A percentile compares a stretch with the other conserved stretches of the same genome.
phyloP scores from a whole-genome alignment of 345 rosid species.

The Bretschneidera sinensis region DNA sequence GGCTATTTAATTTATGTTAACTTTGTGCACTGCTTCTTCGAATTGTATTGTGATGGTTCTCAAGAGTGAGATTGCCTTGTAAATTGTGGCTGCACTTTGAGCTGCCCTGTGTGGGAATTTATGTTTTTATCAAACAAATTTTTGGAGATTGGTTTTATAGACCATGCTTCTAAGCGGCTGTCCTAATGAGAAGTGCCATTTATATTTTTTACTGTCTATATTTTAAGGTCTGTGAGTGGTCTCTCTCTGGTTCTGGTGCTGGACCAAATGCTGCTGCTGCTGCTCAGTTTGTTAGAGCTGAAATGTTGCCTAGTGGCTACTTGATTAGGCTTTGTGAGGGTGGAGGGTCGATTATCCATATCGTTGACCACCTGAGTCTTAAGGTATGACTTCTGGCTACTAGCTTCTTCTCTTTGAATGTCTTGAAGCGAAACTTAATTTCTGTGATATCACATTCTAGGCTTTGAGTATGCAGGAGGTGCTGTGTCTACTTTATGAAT shows the following conservation, averaged over 20 bases:
- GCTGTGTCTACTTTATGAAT: constrained; percentile 88
- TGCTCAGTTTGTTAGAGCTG: constrained; percentile 93
- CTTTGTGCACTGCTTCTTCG: too few relatives aligned
- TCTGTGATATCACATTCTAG: constrained; percentile 22
- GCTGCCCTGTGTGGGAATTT: too few relatives aligned
- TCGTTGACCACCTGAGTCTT: constrained; percentile 92
- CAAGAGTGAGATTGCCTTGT: too few relatives aligned
- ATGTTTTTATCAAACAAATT: neutral
- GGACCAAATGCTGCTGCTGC: constrained; percentile 76
- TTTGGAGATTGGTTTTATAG: too few relatives aligned
- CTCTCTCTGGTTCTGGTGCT: constrained; percentile 94
- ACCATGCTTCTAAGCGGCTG: too few relatives aligned
- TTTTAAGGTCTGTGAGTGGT: constrained; percentile 87
- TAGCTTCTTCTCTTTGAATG: neutral
- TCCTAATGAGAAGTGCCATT: neutral
- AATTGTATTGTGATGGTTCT: too few relatives aligned
- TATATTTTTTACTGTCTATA: neutral
- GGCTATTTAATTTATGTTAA: too few relatives aligned
- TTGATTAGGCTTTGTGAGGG: constrained; percentile 95
- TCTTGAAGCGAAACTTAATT: neutral
- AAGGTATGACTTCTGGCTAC: constrained; percentile 44
- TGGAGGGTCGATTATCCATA: constrained; percentile 97
- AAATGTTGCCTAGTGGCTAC: constrained; percentile 95
- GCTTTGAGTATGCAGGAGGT: constrained; percentile 99
- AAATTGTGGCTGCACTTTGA: too few relatives aligned